A percentile compares a stretch with the other conserved stretches of the same genome.
These are phyloP conservation scores for Populus euphratica DNA, from an alignment of 345 rosid species.

Conservation along the genomic window DNA sequence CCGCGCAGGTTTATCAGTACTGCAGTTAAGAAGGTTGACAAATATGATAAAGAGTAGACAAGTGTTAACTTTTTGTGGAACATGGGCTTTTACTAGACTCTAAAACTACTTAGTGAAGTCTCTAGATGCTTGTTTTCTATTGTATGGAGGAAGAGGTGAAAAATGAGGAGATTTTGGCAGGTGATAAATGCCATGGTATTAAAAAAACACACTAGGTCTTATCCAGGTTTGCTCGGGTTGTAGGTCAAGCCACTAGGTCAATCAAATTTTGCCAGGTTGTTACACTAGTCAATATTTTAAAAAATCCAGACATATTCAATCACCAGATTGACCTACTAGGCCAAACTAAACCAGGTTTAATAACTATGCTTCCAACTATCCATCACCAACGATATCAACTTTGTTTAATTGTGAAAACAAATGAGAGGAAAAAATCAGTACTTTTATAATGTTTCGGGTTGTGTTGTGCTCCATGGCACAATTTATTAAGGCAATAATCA, in stretches of 20 bases:
- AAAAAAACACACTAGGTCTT: neutral
- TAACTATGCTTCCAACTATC: no score
- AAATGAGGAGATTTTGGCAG: neutral
- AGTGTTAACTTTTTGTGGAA: slow-evolving; percentile 4
- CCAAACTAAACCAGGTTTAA: accelerated
- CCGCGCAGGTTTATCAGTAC: neutral
- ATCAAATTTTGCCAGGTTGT: accelerated
- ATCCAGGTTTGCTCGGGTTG: accelerated
- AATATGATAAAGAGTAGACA: neutral
- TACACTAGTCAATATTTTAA: accelerated
- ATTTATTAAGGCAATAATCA: no score
- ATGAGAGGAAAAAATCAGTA: no score
- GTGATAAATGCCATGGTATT: neutral
- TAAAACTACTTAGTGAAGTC: neutral
- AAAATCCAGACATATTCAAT: accelerated
- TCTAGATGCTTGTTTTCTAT: neutral
- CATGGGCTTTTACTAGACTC: neutral
- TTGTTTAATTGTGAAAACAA: no score
- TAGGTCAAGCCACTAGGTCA: accelerated
- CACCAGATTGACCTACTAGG: accelerated
- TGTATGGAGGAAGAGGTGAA: neutral
- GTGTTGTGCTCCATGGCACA: neutral
- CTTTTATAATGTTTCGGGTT: no score
- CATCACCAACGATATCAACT: no score
- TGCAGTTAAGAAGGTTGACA: slow-evolving; percentile 1